A percentile compares a stretch with the other conserved stretches of the same genome.
phyloP scores from a whole-genome alignment of 2,329 filamentous ascomycete genomes.

The Fusarium newnesense region DNA sequence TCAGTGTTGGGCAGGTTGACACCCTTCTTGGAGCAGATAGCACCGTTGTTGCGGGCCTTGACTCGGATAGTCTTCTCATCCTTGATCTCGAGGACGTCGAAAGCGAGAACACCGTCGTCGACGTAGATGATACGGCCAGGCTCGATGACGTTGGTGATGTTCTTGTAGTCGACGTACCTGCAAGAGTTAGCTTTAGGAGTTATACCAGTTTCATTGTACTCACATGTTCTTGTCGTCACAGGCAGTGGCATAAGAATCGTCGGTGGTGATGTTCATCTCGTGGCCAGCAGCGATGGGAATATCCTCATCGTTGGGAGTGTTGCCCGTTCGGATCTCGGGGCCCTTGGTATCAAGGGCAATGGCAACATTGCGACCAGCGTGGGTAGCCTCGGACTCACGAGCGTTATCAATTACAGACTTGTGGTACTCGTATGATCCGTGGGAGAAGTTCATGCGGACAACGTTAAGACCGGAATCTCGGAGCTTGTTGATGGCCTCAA shows the following conservation, averaged over 20 bases:
- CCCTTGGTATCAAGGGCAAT: slow-evolving; percentile 87
- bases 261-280: slow-evolving; percentile 95
- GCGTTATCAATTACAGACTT: slow-evolving; percentile 98
- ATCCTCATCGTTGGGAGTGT: slow-evolving; percentile 86
- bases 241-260: slow-evolving; percentile 86
- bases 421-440: slow-evolving; percentile 85
- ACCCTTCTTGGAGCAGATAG: slow-evolving; percentile 98
- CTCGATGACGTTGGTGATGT: slow-evolving; percentile 98
- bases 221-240: slow-evolving; percentile 95
- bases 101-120: slow-evolving; percentile 96
- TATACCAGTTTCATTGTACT: slow-evolving; percentile 48
- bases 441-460: slow-evolving; percentile 99
- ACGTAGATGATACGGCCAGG: slow-evolving; percentile 95
- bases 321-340: slow-evolving; percentile 70
- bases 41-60: slow-evolving; percentile 94
- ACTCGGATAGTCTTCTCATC: slow-evolving; percentile 91
- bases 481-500: slow-evolving; percentile 95
- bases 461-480: slow-evolving; percentile 93
- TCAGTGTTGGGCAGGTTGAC: slow-evolving; percentile 99
- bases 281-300: slow-evolving; percentile 85
- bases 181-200: slow-evolving; percentile 3
- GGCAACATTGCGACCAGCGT: slow-evolving; percentile 87
- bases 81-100: slow-evolving; percentile 88
- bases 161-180: slow-evolving; percentile 99
- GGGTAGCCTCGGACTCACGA: slow-evolving; percentile 81